These are phyloP conservation scores for Phlegmacium glaucopus DNA, from an alignment of 768 basidiomycete genomes.

Conservation along the genomic window DNA sequence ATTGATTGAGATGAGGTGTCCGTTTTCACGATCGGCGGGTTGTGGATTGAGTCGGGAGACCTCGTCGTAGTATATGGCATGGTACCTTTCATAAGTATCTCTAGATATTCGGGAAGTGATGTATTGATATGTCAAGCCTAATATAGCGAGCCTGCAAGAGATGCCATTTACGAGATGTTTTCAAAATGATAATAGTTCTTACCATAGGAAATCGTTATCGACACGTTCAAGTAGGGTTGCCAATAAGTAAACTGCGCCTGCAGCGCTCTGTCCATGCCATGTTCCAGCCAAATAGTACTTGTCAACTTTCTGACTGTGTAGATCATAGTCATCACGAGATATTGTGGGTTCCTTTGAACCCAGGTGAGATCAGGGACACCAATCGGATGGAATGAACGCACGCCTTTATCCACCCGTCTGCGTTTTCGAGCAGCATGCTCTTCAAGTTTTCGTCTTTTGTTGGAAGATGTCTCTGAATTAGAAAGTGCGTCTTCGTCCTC, in stretches of 20 bases:
- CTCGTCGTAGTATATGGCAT: conserved; percentile 83
- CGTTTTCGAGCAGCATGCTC: conserved; percentile 51
- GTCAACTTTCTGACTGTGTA: conserved; percentile 61
- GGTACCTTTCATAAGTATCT: conserved; percentile 77
- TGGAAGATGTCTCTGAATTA: conserved; percentile 21
- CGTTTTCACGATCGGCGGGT: conserved; percentile 33
- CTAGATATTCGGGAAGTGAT: conserved; percentile 84
- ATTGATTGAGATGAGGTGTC: conserved; percentile 45
- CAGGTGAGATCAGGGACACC: conserved; percentile 2
- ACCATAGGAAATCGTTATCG: conserved; percentile 95
- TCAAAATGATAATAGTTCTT: conserved; percentile 13
- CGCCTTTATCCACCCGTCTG: conserved; percentile 49
- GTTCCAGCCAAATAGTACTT: conserved; percentile 86
- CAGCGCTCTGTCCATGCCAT: conserved; percentile 85
- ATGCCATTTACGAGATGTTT: conserved; percentile 4
- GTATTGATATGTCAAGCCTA: conserved; percentile 94
- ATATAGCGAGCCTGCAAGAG: conserved; percentile 74
- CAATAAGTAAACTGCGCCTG: conserved; percentile 85
- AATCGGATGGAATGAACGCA: conserved; percentile 17
- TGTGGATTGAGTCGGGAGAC: conserved; percentile 86
- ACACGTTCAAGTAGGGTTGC: conserved; percentile 88
- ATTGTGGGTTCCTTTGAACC: conserved; percentile 51
- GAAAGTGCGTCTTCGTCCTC: conserved; percentile 28
- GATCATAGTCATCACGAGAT: conserved; percentile 65
- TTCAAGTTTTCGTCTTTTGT: conserved; percentile 49